A percentile compares a stretch with the other conserved stretches of the same genome.
phyloP scores from a whole-genome alignment of 2,329 filamentous ascomycete species.

The Alternaria dauci region DNA sequence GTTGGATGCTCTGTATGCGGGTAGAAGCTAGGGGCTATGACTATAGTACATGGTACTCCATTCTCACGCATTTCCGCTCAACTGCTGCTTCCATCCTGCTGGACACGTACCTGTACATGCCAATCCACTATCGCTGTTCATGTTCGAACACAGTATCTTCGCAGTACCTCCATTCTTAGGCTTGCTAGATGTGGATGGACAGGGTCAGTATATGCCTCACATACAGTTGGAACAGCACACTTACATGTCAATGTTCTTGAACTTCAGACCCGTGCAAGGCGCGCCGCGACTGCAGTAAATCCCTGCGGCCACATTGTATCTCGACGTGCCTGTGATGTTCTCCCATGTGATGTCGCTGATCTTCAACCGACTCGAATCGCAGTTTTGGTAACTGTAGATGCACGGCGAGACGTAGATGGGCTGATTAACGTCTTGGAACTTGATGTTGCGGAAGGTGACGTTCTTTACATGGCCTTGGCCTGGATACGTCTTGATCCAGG shows the following conservation, averaged over 20 bases:
- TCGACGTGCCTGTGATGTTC: constrained; percentile 58
- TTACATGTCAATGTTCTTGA: constrained; percentile 57
- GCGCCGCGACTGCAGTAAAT: constrained; percentile 51
- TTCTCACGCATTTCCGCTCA: constrained; percentile 32
- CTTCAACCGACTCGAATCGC: constrained; percentile 34
- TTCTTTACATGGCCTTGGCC: constrained; percentile 55
- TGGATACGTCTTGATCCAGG: constrained; percentile 45
- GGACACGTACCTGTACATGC: constrained; percentile 39
- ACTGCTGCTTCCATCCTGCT: constrained; percentile 34
- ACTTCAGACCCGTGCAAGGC: constrained; percentile 58
- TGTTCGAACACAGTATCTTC: constrained; percentile 37
- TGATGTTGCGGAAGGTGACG: constrained; percentile 55
- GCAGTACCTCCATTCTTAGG: constrained; percentile 35
- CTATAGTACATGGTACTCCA: not conserved
- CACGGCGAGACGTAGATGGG: constrained; percentile 60
- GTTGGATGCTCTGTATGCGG: constrained; percentile 16
- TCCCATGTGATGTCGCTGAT: constrained; percentile 60
- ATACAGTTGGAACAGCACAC: not conserved
- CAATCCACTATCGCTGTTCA: constrained; percentile 39
- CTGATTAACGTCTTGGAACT: constrained; percentile 54
- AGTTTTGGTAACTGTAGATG: constrained; percentile 52
- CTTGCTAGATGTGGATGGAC: constrained; percentile 24
- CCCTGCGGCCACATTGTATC: constrained; percentile 55
- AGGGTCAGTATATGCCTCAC: not conserved
- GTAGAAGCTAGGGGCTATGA: not conserved